Evolutionary conservation across 306 rosid genomes (phyloP).

Genomic region (Acacia crassicarpa): DNA sequence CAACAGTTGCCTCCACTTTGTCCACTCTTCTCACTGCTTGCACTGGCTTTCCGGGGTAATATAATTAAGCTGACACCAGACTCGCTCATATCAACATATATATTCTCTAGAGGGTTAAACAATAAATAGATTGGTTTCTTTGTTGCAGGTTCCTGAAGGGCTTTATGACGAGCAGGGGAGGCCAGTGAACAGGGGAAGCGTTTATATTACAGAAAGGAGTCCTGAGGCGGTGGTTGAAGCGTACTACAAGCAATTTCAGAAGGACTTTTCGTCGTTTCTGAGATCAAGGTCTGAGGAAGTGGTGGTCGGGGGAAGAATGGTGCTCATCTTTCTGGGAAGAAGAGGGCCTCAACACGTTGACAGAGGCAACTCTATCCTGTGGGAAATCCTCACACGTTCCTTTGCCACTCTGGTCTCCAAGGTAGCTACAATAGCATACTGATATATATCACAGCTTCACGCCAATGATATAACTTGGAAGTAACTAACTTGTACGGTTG

Average conservation of each 20-base stretch:
- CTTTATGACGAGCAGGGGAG: slow-evolving; percentile 53
- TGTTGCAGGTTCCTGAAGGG: slow-evolving; percentile 71
- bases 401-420: slow-evolving; percentile 60
- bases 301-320: slow-evolving; percentile 75
- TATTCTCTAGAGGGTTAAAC: background rate
- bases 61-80: background rate
- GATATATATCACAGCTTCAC: too few species aligned
- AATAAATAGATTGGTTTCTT: background rate
- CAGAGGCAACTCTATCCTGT: slow-evolving; percentile 80
- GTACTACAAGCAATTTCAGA: slow-evolving; percentile 67
- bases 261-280: slow-evolving; percentile 71
- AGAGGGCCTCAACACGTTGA: slow-evolving; percentile 62
- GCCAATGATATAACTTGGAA: too few species aligned
- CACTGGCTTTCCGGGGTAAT: slow-evolving; percentile 92
- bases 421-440: slow-evolving; percentile 38
- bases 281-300: slow-evolving; percentile 69
- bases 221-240: slow-evolving; percentile 64
- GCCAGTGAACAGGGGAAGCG: slow-evolving; percentile 65
- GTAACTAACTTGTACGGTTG: too few species aligned
- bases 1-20: slow-evolving; percentile 73
- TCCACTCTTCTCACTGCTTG: slow-evolving; percentile 73
- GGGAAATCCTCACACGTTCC: slow-evolving; percentile 76
- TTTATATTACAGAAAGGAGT: slow-evolving; percentile 70
- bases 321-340: slow-evolving; percentile 74
- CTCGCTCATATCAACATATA: background rate